Percentiles rank a stretch among this genome's conserved stretches.
These are phyloP conservation scores for Ceraceosorus guamensis DNA, from an alignment of 1,284 basidiomycete species.

Conservation along the genomic window DNA sequence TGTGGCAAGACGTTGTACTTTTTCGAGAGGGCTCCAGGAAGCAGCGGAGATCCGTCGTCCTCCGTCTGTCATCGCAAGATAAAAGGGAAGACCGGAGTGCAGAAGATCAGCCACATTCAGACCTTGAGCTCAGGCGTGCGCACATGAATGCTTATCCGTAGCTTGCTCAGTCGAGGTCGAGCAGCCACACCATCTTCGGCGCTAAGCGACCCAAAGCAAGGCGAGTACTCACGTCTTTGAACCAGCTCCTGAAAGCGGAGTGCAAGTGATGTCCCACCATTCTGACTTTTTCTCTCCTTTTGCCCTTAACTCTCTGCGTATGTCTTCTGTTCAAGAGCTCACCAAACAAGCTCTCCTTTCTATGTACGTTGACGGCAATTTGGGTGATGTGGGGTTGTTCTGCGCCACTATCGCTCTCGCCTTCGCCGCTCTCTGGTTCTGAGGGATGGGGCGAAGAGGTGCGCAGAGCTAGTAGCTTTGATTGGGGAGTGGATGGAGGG, in stretches of 20 bases:
- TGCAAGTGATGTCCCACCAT: constrained; percentile 41
- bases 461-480: too few relatives aligned
- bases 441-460: too few relatives aligned
- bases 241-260: constrained; percentile 38
- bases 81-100: neutral
- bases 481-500: too few relatives aligned
- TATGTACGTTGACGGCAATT: too few relatives aligned
- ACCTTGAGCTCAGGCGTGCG: neutral
- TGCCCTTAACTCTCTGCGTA: too few relatives aligned
- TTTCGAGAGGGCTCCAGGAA: constrained; percentile 33
- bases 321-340: too few relatives aligned
- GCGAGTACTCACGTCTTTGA: constrained; percentile 21
- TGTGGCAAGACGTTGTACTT: constrained; percentile 35
- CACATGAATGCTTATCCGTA: neutral
- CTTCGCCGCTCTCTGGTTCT: too few relatives aligned
- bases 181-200: neutral
- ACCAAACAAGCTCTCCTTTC: too few relatives aligned
- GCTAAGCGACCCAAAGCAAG: neutral
- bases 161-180: neutral
- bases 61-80: constrained; percentile 21
- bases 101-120: neutral
- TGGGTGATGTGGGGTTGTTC: too few relatives aligned
- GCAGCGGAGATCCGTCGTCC: constrained; percentile 32
- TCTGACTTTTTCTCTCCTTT: constrained; percentile 6
- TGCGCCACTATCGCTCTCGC: too few relatives aligned